Conservation (phyloP, 352 stramenopile species). For the Pythium rishiriense region DNA sequence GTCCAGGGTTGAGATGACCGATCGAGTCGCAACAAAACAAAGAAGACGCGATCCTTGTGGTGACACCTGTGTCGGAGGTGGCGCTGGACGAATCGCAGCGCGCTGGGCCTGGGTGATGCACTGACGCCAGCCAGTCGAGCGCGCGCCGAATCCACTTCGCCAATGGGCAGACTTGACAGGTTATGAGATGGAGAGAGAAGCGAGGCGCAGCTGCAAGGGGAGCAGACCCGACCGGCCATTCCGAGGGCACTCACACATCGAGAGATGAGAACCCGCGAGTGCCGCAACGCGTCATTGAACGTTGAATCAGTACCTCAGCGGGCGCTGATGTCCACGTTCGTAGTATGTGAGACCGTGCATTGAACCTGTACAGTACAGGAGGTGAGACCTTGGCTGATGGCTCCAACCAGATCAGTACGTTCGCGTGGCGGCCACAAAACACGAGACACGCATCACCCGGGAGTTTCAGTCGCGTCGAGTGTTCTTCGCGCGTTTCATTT, state of each 20-base stretch:
- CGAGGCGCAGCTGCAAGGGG: conserved; percentile 10
- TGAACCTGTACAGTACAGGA: too few relatives aligned
- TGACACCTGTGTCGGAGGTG: not conserved
- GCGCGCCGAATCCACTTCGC: conserved; percentile 6
- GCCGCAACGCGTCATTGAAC: conserved; percentile 5
- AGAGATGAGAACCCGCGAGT: conserved; percentile 5
- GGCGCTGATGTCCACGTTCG: not conserved
- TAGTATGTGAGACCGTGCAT: too few relatives aligned
- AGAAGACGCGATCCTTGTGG: not conserved
- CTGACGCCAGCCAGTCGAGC: conserved; percentile 12
- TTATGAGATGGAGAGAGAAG: conserved; percentile 7
- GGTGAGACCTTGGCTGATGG: too few relatives aligned
- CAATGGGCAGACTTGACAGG: conserved; percentile 7
- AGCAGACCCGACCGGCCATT: not conserved
- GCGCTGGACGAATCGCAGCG: not conserved
- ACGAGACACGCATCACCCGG: not conserved
- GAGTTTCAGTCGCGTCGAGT: not conserved
- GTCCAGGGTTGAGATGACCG: too few relatives aligned
- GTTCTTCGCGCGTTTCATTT: too few relatives aligned
- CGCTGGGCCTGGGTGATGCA: not conserved
- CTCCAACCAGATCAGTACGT: too few relatives aligned
- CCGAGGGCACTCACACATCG: conserved; percentile 11
- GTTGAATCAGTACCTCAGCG: conserved; percentile 11
- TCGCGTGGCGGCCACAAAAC: too few relatives aligned
- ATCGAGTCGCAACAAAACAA: not conserved